Percentiles rank a stretch among this genome's conserved stretches.
phyloP scores from a whole-genome alignment of 176 grass and related monocot species.

The Microstegium vimineum region DNA sequence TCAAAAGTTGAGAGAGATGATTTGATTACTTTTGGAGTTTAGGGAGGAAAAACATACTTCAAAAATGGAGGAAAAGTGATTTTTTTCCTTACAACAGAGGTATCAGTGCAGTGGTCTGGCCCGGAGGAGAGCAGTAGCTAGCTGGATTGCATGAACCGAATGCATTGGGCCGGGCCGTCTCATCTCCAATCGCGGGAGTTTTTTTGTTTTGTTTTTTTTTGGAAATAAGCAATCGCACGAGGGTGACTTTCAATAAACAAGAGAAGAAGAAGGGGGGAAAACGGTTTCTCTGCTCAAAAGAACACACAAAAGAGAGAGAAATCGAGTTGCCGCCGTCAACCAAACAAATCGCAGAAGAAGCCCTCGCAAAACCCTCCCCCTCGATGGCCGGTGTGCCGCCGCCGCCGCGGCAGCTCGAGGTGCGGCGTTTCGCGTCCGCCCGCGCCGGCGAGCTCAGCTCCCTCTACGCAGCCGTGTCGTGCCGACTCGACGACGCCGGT shows the following conservation, averaged over 20 bases:
- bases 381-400: slow-evolving; percentile 34
- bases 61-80: too few species aligned
- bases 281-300: background rate
- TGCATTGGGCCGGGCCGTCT: background rate
- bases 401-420: slow-evolving; percentile 54
- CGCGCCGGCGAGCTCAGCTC: slow-evolving; percentile 53
- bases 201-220: too few species aligned
- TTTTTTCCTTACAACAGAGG: too few species aligned
- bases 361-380: slow-evolving; percentile 9
- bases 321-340: too few species aligned
- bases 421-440: slow-evolving; percentile 58
- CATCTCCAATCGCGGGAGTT: background rate
- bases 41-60: too few species aligned
- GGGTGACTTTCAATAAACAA: too few species aligned
- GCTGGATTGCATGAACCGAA: background rate
- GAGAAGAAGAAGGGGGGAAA: too few species aligned
- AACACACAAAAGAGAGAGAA: background rate
- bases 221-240: too few species aligned
- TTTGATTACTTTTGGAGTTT: too few species aligned
- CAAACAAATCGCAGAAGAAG: background rate
- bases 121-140: background rate
- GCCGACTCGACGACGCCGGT: slow-evolving; percentile 7
- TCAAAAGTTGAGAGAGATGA: too few species aligned
- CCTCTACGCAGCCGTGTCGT: slow-evolving; percentile 52
- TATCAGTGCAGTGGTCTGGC: background rate